phyloP scores from a whole-genome alignment of 2,329 filamentous ascomycete species.

The Curvularia sp. region DNA sequence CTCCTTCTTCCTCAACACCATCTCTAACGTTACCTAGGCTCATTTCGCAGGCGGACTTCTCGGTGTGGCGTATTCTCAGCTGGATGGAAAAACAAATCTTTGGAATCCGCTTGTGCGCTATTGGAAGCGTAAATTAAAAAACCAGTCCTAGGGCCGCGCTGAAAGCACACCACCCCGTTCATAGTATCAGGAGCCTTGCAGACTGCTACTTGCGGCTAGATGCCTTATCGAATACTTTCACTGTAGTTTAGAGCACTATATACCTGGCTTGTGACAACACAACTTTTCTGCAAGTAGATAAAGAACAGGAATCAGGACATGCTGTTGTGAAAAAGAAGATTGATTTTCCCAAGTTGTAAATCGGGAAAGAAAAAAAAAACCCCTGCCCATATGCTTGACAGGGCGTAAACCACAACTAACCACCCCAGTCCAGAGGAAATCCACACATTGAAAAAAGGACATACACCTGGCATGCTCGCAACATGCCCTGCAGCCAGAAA shows the following conservation, averaged over 20 bases:
- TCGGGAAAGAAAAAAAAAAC: too few relatives aligned
- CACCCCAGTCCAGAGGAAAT: too few relatives aligned
- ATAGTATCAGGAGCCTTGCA: not conserved
- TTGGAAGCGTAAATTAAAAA: conserved; percentile 37
- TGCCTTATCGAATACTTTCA: not conserved
- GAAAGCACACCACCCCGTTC: too few relatives aligned
- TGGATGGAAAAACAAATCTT: conserved; percentile 43
- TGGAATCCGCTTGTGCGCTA: conserved; percentile 46
- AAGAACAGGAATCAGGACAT: not conserved
- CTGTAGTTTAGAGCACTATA: not conserved
- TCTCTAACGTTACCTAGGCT: conserved; percentile 36
- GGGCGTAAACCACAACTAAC: too few relatives aligned
- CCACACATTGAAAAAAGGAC: too few relatives aligned
- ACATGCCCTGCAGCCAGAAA: too few relatives aligned
- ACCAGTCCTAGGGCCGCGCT: not conserved
- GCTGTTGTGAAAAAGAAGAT: not conserved
- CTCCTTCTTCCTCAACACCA: not conserved
- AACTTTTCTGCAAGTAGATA: not conserved
- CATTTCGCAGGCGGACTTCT: conserved; percentile 43
- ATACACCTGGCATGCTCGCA: too few relatives aligned
- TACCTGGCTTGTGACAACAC: not conserved
- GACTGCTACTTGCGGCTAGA: not conserved
- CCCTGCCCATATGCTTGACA: too few relatives aligned
- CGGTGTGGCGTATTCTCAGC: conserved; percentile 43
- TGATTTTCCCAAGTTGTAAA: too few relatives aligned